A percentile compares a stretch with the other conserved stretches of the same genome.
phyloP scores from a whole-genome alignment of 164 flowering plant genomes.

The Tetracentron sinense region DNA sequence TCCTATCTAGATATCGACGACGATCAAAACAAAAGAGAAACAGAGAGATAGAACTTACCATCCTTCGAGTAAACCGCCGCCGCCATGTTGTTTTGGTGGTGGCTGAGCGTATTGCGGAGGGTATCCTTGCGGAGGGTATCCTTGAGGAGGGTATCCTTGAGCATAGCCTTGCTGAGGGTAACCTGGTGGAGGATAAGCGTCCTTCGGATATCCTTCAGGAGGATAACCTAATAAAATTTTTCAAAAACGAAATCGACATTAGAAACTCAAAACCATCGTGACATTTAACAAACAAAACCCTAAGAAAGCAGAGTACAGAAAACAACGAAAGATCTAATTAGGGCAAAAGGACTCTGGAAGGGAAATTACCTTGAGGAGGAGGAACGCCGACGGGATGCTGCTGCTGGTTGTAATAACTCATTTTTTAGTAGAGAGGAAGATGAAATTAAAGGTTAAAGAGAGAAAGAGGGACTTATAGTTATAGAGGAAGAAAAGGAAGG shows the following conservation, averaged over 20 bases:
- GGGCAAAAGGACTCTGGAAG: no score
- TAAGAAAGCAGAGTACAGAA: not conserved
- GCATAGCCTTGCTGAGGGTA: slow-evolving; percentile 31
- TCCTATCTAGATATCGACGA: not conserved
- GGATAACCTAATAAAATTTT: no score
- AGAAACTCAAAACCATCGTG: no score
- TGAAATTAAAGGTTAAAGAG: no score
- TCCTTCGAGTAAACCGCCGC: slow-evolving; percentile 37
- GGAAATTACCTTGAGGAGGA: slow-evolving; percentile 52
- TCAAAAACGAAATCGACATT: no score
- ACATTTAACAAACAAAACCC: not conserved
- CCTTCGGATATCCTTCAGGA: slow-evolving; percentile 15
- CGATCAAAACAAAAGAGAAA: slow-evolving; percentile 1
- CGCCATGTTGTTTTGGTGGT: slow-evolving; percentile 24
- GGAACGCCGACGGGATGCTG: slow-evolving; percentile 73
- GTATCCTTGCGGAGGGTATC: slow-evolving; percentile 21
- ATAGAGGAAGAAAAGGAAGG: no score
- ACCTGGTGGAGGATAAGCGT: no score
- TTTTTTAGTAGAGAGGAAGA: no score
- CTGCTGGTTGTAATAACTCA: slow-evolving; percentile 62
- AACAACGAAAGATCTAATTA: not conserved
- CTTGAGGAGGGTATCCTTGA: no score
- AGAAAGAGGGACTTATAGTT: no score
- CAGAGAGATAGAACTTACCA: slow-evolving; percentile 28
- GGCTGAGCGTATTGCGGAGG: slow-evolving; percentile 46